phyloP scores from a whole-genome alignment of 2,329 filamentous ascomycete species.

The Hymenoscyphus scutula region DNA sequence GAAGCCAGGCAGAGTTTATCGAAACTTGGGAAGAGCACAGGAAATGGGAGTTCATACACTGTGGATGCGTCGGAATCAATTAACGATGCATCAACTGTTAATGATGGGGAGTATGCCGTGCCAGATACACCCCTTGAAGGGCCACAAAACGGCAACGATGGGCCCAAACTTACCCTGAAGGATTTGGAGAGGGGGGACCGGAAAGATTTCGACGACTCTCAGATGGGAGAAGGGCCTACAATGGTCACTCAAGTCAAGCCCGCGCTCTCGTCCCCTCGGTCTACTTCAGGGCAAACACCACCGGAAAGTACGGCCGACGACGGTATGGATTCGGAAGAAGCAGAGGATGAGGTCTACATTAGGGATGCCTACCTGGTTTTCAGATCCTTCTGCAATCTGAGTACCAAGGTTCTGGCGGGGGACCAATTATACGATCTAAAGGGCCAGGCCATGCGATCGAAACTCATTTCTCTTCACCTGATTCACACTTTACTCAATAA shows the following conservation, averaged over 20 bases:
- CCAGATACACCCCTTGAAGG: slow-evolving; percentile 30
- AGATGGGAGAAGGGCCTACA: slow-evolving; percentile 63
- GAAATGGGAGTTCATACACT: slow-evolving; percentile 34
- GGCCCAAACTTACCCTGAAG: slow-evolving; percentile 61
- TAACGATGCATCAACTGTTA: slow-evolving; percentile 26
- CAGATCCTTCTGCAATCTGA: slow-evolving; percentile 94
- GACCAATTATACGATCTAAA: slow-evolving; percentile 92
- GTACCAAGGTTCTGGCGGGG: slow-evolving; percentile 83
- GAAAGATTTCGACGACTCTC: slow-evolving; percentile 65
- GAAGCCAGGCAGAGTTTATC: slow-evolving; percentile 64
- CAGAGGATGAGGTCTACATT: slow-evolving; percentile 93
- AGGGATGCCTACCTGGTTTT: slow-evolving; percentile 97
- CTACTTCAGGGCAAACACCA: slow-evolving; percentile 53
- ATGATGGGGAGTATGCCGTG: slow-evolving; percentile 29
- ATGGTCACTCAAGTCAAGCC: slow-evolving; percentile 63
- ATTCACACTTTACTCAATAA: slow-evolving; percentile 96
- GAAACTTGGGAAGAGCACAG: slow-evolving; percentile 32
- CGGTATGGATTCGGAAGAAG: slow-evolving; percentile 57
- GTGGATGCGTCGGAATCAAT: slow-evolving; percentile 34
- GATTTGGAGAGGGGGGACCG: slow-evolving; percentile 57
- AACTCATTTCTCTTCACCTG: slow-evolving; percentile 90
- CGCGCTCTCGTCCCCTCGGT: slow-evolving; percentile 41
- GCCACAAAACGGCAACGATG: slow-evolving; percentile 37
- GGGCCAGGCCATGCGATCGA: slow-evolving; percentile 95
- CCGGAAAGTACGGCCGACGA: slow-evolving; percentile 56